These are phyloP conservation scores for Cyclotella cryptica DNA, from an alignment of 108 stramenopile species.

Conservation along the genomic window DNA sequence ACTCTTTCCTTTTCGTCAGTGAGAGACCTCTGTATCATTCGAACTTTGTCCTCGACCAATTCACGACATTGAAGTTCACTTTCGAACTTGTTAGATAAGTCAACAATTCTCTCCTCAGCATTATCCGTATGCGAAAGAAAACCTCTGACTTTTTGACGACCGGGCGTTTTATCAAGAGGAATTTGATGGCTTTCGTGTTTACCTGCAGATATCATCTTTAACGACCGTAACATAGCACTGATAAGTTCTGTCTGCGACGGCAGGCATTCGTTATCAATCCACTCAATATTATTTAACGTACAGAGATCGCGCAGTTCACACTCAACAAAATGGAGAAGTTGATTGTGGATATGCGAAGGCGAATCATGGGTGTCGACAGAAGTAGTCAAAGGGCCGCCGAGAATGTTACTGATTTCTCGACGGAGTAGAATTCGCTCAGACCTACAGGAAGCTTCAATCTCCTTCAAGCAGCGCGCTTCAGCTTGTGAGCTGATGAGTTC, in stretches of 20 bases:
- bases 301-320: slow-evolving; percentile 13
- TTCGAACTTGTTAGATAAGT: slow-evolving; percentile 20
- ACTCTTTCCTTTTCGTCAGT: not conserved
- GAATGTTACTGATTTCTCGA: not conserved
- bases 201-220: not conserved
- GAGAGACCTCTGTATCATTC: not conserved
- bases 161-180: not conserved
- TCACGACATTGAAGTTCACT: too few relatives aligned
- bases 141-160: not conserved
- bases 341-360: not conserved
- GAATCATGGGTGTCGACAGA: not conserved
- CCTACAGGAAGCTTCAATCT: not conserved
- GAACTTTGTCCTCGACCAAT: not conserved
- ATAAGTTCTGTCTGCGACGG: not conserved
- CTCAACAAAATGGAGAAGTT: slow-evolving; percentile 1
- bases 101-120: slow-evolving; percentile 13
- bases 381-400: not conserved
- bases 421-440: slow-evolving; percentile 3
- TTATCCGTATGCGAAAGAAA: slow-evolving; percentile 29
- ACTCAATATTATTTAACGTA: not conserved
- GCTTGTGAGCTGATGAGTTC: slow-evolving; percentile 17
- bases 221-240: not conserved
- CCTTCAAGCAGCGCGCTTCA: slow-evolving; percentile 22
- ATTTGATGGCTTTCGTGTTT: not conserved
- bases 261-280: not conserved